Evolutionary conservation across 495 filamentous ascomycete species (phyloP).

Genomic region (Stereocaulon alpinum): DNA sequence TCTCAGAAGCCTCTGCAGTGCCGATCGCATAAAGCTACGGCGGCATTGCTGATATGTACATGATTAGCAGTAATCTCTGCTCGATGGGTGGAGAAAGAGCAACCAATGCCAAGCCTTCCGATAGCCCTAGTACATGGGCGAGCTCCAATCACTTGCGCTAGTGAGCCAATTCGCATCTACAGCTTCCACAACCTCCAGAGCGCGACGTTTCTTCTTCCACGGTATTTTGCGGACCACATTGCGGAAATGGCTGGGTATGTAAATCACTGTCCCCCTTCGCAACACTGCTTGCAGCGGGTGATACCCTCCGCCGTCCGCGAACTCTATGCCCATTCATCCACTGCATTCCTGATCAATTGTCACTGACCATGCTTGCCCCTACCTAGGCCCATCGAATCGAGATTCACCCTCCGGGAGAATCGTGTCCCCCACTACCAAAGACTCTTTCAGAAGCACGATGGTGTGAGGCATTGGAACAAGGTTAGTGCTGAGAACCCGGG

Average conservation of each 20-base stretch:
- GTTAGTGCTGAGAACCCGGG: conserved; percentile 43
- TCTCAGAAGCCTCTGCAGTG: conserved; percentile 19
- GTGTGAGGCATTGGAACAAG: conserved; percentile 77
- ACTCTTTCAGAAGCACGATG: conserved; percentile 71
- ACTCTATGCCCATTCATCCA: not conserved
- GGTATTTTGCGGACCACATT: not conserved
- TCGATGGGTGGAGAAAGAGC: not conserved
- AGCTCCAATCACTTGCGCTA: not conserved
- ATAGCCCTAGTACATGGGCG: not conserved
- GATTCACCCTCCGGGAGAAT: conserved; percentile 64
- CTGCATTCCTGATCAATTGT: not conserved
- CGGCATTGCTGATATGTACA: not conserved
- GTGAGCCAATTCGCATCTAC: not conserved
- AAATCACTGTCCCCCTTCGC: not conserved
- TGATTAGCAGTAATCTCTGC: not conserved
- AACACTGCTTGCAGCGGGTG: not conserved
- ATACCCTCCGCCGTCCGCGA: not conserved
- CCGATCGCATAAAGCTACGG: conserved; percentile 13
- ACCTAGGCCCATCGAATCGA: conserved; percentile 3
- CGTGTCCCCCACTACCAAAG: conserved; percentile 76
- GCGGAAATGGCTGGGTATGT: not conserved
- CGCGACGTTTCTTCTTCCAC: not conserved
- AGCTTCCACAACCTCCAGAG: not conserved
- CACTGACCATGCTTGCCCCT: not conserved
- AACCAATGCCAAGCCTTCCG: not conserved